These are phyloP conservation scores for Penicillium freii DNA, from an alignment of 2,329 filamentous ascomycete species.

Conservation along the genomic window DNA sequence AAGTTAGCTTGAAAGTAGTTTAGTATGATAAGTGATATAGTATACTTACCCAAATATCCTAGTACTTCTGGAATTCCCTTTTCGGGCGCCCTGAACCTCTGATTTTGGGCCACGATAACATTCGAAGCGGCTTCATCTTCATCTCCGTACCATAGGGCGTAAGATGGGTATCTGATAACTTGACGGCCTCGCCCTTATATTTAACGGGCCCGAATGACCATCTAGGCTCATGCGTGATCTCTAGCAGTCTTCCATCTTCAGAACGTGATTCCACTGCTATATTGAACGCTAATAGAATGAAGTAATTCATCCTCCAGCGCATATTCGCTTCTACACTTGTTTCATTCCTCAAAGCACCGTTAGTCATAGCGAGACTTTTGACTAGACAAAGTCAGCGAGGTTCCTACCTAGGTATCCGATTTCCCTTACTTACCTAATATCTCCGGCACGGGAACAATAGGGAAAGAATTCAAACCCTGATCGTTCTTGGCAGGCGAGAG, in stretches of 20 bases:
- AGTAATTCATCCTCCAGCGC: slow-evolving; percentile 2
- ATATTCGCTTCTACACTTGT: not conserved
- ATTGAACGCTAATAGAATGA: not conserved
- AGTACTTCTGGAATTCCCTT: slow-evolving; percentile 2
- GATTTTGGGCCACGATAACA: slow-evolving; percentile 1
- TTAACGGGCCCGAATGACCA: slow-evolving; percentile 1
- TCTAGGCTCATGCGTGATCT: not conserved
- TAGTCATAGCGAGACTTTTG: not conserved
- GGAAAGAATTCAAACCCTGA: not conserved
- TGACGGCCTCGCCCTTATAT: not conserved
- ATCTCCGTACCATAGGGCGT: slow-evolving; percentile 2
- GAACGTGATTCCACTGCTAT: not conserved
- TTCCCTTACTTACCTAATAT: not conserved
- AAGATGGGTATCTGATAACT: slow-evolving; percentile 3
- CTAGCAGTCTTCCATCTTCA: not conserved
- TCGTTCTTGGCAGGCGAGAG: not conserved
- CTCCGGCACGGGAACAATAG: not conserved
- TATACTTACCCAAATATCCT: slow-evolving; percentile 1
- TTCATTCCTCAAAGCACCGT: not conserved
- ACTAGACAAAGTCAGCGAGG: not conserved
- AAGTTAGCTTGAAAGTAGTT: not conserved
- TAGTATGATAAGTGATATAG: not conserved
- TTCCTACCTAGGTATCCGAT: not conserved
- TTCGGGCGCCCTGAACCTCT: not conserved
- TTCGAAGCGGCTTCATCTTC: slow-evolving; percentile 2